phyloP scores from a whole-genome alignment of 225 moss, liverwort and hornwort genomes.

The Straminergon stramineum region DNA sequence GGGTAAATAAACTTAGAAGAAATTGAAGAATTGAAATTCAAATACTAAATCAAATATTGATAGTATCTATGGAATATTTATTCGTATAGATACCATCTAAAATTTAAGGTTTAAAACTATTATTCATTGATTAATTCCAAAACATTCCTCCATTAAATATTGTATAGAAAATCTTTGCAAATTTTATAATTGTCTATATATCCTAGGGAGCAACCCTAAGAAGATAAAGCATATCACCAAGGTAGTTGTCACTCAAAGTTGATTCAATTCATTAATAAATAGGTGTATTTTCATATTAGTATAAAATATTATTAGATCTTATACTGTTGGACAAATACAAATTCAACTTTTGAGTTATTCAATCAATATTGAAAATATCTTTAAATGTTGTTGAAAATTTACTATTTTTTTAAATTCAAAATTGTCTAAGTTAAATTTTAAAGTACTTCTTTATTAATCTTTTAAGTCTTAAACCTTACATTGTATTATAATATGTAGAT shows the following conservation, averaged over 20 bases:
- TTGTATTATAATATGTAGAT: neutral
- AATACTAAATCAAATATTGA: neutral
- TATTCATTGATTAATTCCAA: neutral
- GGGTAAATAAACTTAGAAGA: neutral
- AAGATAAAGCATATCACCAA: neutral
- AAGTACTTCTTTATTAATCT: neutral
- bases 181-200: neutral
- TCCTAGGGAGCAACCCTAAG: fast-evolving
- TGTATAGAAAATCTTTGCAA: neutral
- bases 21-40: neutral
- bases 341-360: neutral
- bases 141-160: neutral
- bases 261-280: neutral
- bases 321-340: neutral
- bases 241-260: neutral
- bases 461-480: neutral
- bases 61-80: neutral
- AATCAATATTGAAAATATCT: neutral
- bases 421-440: neutral
- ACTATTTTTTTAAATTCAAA: neutral
- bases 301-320: neutral
- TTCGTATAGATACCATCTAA: fast-evolving
- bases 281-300: neutral
- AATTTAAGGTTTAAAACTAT: neutral
- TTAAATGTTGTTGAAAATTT: neutral